Evolutionary conservation across 345 rosid species (phyloP), one percentile per base, ranked within the genome.

Genomic region (Rhodamnia rubescens): DNA sequence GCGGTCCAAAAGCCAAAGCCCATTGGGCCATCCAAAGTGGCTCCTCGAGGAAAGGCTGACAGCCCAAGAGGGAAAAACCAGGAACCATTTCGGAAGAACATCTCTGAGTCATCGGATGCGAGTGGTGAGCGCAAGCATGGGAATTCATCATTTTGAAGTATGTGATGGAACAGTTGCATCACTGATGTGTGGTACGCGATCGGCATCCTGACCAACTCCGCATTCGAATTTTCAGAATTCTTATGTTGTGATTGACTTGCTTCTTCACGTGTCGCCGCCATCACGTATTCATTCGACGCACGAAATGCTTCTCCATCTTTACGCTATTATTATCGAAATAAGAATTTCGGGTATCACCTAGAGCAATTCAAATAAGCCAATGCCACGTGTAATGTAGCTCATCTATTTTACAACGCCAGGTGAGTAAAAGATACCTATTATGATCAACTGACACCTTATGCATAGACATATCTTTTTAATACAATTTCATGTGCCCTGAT

Each of bases 141-240:
- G 29, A 7, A 7, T 61, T 21, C 74, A 61, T 61, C 42, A 9
- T 0, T 2, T 61, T 29, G 15, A n/a, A 59, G 18, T n/a, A 7
- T 61, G 42, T 29, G 42, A 29, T 14, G 74, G 42, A 61, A 7
- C 21, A 1, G 11, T 15, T 6, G 74, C 8, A 29, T 29, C 22
- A 0, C 22, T 0, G 74, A 61, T 3, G 11, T 15, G 2, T 2
- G 40, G 40, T 29, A 0, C 74, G 0, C 0, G 11, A 61, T 29
- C 29, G 42, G 42, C 9, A 15, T 61, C 11, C 1, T 2, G 2
- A 61, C 42, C 11, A 7, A 29, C 21, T 61, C 0, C 7, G 0
- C 0, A 0, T 61, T 61, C 5, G 42, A 61, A 61, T 1, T 29
- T 29, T 15, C 2, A 1, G 0, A 18, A 6, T 29, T 15, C 42